Base-by-base conservation (phyloP, 768 basidiomycete genomes). In the Trametes punicea region DNA sequence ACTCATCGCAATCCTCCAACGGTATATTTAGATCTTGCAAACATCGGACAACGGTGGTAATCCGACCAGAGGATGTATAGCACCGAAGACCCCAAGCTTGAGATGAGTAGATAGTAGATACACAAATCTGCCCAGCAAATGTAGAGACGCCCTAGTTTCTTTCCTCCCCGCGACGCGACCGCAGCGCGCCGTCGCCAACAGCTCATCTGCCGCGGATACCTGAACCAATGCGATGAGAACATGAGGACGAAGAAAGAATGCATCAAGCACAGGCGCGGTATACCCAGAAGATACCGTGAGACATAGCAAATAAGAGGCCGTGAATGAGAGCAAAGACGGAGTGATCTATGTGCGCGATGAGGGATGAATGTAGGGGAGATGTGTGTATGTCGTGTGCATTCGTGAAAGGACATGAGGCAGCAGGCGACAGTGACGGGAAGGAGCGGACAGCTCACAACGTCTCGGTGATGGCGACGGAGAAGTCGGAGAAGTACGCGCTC, bases 401-500 rank as follows among this genome's bases (percentile, higher is more conserved):
- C 57, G 52, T 59, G 48, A 41, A 27, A 47, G 52, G 44, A 25
- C 52, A 26, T 54, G 34, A 9, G 34, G 25, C 25, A 16, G 23
- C 7, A 26, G 47, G 23, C 8, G 47, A 29, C 33, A 16, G n/a
- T 11, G 25, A 31, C n/a, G n/a, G n/a, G 41, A 49, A 11, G 52
- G 42, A 34, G 52, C 42, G 29, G 16, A 45, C 9, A 20, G 57
- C 58, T 66, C 71, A 79, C 57, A 78, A 69, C 55, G 51, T 69
- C 65, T 83, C 69, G 47, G 75, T 78, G 65, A 87, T 78, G 33
- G 84, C 83, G 53, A 84, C 73, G 7, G 84, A 84, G 70, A 88
- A 85, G 67, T 85, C 85, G 60, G 85, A 79, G 73, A 89, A 87
- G 69, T 75, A 88, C 18, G 78, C 69, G 62, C 75, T 71, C 70